Base-by-base conservation (phyloP, 768 basidiomycete genomes). In the Sarcodon sp. region DNA sequence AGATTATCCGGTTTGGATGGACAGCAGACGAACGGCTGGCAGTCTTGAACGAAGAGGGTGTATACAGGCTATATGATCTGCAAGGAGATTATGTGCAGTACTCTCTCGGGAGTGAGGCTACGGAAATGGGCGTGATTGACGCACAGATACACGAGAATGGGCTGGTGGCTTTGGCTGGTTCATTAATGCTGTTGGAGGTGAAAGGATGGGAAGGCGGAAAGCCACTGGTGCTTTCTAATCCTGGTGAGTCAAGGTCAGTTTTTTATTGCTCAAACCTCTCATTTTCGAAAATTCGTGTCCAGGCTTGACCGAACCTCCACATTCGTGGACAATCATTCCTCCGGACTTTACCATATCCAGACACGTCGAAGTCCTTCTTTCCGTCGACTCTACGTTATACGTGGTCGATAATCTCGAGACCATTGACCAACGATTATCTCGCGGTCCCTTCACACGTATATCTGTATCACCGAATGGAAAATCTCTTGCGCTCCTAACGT, bases 391-490 rank as follows among this genome's bases (percentile, higher is more conserved):
- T 3, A 88, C 90, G 1, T 83, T 98, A 45, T 64, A 86, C 56
- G 80, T 76, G 2, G 80, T 98, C 21, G 96, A 98, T 63, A 92
- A 86, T 47, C 69, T 97, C 43, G 93, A 97, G 59, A 75, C 71
- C 36, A 69, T 87, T 4, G 94, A 99, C 61, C 94, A 96, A 64
- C 79, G 84, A 9, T 68, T 97, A 7, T 80, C 82, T 7, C 77
- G 86, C 33, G 94, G 93, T 0, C 96, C 96, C 2, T 97, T 97
- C 62, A 75, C 75, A 0, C 84, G 85, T 55, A 74, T 98, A 46
- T 76, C 85, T 0, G 85, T 89, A 3, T 97, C 94, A 0, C 94
- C 96, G 1, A 93, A 92, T 55, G 94, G 94, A 35, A 91, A 93
- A 56, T 83, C 90, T 43, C 71, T 98, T 12, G 91, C 91, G 0